Conservation (phyloP, 208 protist species). For the Acanthamoeba quina region DNA sequence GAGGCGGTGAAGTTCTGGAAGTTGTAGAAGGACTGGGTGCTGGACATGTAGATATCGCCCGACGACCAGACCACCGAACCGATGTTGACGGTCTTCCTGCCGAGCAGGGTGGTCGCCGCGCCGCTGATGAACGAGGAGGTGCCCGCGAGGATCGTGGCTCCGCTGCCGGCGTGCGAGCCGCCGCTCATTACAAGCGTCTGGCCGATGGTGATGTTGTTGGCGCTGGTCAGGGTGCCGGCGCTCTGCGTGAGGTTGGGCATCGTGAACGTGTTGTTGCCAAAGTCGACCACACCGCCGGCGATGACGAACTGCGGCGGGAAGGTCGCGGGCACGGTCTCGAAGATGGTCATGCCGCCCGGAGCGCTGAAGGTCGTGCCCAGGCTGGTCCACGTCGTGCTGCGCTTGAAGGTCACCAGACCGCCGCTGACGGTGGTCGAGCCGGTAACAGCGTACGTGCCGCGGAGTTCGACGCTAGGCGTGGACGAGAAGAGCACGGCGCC, state of each 20-base stretch:
- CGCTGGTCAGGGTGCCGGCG: conserved; percentile 6
- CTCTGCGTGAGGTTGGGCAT: conserved; percentile 8
- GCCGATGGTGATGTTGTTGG: conserved; percentile 52
- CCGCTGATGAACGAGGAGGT: not conserved
- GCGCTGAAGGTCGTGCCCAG: not conserved
- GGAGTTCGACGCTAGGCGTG: not conserved
- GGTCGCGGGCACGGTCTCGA: conserved; percentile 60
- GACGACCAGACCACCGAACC: conserved; percentile 10
- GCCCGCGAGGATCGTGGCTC: conserved; percentile 37
- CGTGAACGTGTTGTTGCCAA: conserved; percentile 67
- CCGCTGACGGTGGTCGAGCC: conserved; percentile 6
- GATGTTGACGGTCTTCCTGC: conserved; percentile 45
- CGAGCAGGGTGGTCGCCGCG: not conserved
- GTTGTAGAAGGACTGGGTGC: conserved; percentile 60
- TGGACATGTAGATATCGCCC: not conserved
- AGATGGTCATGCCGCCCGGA: not conserved
- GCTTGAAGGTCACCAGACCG: conserved; percentile 52
- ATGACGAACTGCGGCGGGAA: not conserved
- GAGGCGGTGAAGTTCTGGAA: conserved; percentile 47
- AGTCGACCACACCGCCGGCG: not conserved
- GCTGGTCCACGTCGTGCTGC: conserved; percentile 36
- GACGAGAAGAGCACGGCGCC: not conserved
- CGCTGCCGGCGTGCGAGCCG: conserved; percentile 50
- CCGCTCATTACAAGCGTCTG: conserved; percentile 9
- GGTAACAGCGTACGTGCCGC: conserved; percentile 24